Base-by-base conservation (phyloP, 441 rosid genomes). In the Populus hybrid region DNA sequence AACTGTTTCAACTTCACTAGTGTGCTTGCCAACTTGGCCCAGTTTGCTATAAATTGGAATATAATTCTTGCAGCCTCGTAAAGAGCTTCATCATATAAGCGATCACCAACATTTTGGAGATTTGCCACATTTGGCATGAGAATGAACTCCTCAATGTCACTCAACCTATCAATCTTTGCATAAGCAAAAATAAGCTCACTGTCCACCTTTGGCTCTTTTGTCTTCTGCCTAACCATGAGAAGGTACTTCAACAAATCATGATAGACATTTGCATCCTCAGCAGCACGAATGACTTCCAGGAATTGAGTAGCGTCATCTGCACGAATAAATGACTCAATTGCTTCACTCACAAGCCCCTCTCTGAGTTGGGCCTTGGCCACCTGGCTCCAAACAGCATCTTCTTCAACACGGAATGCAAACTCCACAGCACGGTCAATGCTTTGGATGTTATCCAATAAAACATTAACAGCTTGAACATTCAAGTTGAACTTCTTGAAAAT, bases 91-190 rank as follows among this genome's bases (percentile, higher is more conserved):
- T 93, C 98, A 85, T 85, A 97, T 84, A 97, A 83, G 73, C 99
- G 97, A 82, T 97, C 99, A 21, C 99, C 99, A n/a, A 93, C 99
- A 85, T 70, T 86, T 90, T 89, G 99, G 16, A 94, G 91, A 84
- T 95, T 97, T 46, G 99, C 99, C 76, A 97, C 98, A 83, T 95
- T 97, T 35, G 99, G 99, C 97, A 93, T 95, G 83, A 97, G 93
- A 85, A 97, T 93, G 78, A 97, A 95, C 79, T 97, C 99, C 82
- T 97, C 99, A 75, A 97, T 93, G 66, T 97, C 99, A 81, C 94
- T 87, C 81, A 97, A 82, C 81, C 98, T 84, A 83, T 95, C 99
- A 85, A 91, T 95, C 94, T 90, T 97, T 6, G 99, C 99, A 89
- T 97, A 97, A 18, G 99, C 97, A 89, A 93, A 97, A 78, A 97